A percentile compares a stretch with the other conserved stretches of the same genome.
phyloP scores from a whole-genome alignment of 2,329 filamentous ascomycete genomes.

The Fusarium chlamydosporum region DNA sequence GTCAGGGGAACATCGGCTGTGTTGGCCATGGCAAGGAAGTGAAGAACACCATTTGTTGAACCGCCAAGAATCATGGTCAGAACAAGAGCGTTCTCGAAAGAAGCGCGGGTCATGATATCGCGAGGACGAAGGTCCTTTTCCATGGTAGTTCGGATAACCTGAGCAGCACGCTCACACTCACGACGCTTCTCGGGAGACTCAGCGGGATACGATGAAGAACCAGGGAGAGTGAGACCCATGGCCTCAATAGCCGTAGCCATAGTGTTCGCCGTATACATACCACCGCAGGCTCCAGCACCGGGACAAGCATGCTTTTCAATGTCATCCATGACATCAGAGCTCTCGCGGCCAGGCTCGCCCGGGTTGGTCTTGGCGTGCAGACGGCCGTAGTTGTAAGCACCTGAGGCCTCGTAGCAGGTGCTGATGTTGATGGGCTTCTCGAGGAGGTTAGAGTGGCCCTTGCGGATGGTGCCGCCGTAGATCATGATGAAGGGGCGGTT shows the following conservation, averaged over 20 bases:
- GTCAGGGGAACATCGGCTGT: conserved; percentile 83
- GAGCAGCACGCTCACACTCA: conserved; percentile 85
- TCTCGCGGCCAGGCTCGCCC: conserved; percentile 73
- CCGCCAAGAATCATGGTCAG: conserved; percentile 94
- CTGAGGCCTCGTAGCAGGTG: conserved; percentile 89
- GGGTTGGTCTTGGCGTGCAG: conserved; percentile 77
- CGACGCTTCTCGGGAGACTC: conserved; percentile 85
- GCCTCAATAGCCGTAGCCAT: conserved; percentile 92
- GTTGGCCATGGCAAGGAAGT: conserved; percentile 91
- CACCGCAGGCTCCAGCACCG: conserved; percentile 76
- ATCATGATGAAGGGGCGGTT: conserved; percentile 96
- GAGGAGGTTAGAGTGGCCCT: conserved; percentile 84
- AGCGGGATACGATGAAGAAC: conserved; percentile 87
- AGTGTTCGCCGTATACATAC: conserved; percentile 93
- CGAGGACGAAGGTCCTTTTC: conserved; percentile 84
- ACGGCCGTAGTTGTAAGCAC: conserved; percentile 83
- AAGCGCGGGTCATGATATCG: conserved; percentile 82
- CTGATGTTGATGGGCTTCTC: conserved; percentile 87
- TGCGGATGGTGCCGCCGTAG: conserved; percentile 91
- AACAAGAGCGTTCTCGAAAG: conserved; percentile 90
- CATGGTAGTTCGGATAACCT: conserved; percentile 84
- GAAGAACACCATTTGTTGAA: conserved; percentile 89
- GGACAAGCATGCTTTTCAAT: conserved; percentile 82
- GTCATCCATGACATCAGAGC: conserved; percentile 86
- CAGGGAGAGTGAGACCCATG: conserved; percentile 87